Evolutionary conservation across 441 rosid species (phyloP), one percentile per base, ranked within the genome.

Genomic region (Brassica hybrid): DNA sequence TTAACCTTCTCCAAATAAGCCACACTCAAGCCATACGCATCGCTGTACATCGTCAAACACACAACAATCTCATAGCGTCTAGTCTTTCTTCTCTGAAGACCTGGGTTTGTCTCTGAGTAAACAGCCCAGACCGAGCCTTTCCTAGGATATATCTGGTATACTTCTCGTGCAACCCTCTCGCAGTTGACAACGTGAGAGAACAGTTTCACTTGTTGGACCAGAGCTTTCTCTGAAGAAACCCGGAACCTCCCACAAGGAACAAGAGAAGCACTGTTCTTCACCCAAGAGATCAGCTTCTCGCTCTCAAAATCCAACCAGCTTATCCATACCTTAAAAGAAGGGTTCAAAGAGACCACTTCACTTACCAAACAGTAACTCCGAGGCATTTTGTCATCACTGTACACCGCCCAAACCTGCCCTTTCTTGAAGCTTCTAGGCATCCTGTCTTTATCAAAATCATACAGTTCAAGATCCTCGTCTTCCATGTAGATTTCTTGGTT

Each of bases 121-220:
- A 94, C 78, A 7, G 93, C 97, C 99, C 99, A 95, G 27, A 95
- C 87, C 0, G 96, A 91, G 67, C 94, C 97, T 83, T 95, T 95
- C 71, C 71, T 85, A 0, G 98, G 98, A 81, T 85, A 95, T 74
- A 95, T 89, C 82, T 90, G 78, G 77, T 91, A 95, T 71, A 86
- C 74, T 81, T 88, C 90, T 77, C 83, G 81, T 41, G 97, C 95
- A 65, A 84, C 99, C 86, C 96, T 88, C 82, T 95, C 97, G 66
- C 94, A 85, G 30, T 84, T 87, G 67, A 89, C 85, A 50, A 85
- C 71, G 52, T 93, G 96, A 11, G 98, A 95, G 82, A 93, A 91
- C 69, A 83, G 82, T 65, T 83, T 84, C 74, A 90, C 69, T 6
- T 89, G 81, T 41, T 85, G 74, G 2, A 88, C 38, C 18, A 71